Percentiles rank a stretch among this genome's conserved stretches.
Evolutionary conservation across 495 filamentous ascomycete species (phyloP).

Genomic region (Aspergillus leporis): DNA sequence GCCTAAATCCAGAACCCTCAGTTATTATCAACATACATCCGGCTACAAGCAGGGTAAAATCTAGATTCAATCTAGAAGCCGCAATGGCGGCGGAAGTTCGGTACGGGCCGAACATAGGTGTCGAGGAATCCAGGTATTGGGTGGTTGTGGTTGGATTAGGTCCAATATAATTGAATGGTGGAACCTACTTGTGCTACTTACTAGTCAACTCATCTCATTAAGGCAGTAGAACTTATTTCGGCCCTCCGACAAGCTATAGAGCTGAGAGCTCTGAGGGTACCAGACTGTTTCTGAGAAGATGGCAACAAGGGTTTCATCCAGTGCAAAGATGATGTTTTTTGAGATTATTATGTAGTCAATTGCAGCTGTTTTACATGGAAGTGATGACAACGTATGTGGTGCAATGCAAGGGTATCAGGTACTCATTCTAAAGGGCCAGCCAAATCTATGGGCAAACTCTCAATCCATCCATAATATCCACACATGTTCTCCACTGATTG

Average conservation of each 20-base stretch:
- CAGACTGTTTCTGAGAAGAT: too few relatives aligned
- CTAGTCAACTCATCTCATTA: too few relatives aligned
- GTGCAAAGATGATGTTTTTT: conserved; percentile 35
- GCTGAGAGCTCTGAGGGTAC: too few relatives aligned
- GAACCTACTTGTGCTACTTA: too few relatives aligned
- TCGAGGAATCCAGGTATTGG: too few relatives aligned
- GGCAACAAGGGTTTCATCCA: conserved; percentile 62
- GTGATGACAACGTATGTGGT: background rate
- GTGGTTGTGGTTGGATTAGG: too few relatives aligned
- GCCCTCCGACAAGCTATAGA: too few relatives aligned
- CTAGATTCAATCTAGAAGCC: conserved; percentile 48
- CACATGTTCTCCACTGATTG: background rate
- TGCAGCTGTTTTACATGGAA: background rate
- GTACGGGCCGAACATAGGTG: conserved; percentile 43
- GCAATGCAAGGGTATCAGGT: background rate
- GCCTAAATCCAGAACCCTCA: conserved; percentile 68
- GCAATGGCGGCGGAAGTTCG: conserved; percentile 74
- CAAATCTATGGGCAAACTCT: conserved; percentile 19
- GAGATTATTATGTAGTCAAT: background rate
- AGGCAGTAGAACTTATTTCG: too few relatives aligned
- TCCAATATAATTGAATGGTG: too few relatives aligned
- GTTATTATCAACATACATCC: conserved; percentile 49
- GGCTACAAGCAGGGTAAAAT: conserved; percentile 17
- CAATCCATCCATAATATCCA: conserved; percentile 16
- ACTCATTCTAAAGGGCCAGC: conserved; percentile 7